A percentile compares a stretch with the other conserved stretches of the same genome.
Evolutionary conservation across 305 asterid genomes (phyloP).

Genomic region (Andrographis paniculata): DNA sequence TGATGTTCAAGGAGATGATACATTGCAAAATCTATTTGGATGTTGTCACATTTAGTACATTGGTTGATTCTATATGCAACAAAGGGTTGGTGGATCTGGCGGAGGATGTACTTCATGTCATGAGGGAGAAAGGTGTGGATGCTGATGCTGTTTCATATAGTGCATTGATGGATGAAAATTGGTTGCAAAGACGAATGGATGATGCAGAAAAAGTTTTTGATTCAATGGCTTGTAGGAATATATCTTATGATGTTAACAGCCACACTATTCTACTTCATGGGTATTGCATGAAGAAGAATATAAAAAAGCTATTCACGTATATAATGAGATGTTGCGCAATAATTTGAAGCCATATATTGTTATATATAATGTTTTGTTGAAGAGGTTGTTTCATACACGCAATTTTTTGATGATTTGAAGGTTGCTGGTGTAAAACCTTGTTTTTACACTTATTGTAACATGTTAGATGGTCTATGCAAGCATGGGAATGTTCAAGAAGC

Average conservation of each 20-base stretch:
- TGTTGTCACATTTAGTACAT: background rate
- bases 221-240: background rate
- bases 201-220: background rate
- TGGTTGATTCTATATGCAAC: background rate
- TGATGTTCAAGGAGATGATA: background rate
- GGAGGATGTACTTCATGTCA: background rate
- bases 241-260: background rate
- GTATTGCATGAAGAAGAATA: background rate
- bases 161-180: background rate
- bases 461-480: background rate
- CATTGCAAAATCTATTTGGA: background rate
- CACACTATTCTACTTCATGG: background rate
- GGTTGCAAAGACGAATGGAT: background rate
- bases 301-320: background rate
- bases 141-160: background rate
- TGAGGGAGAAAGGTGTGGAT: background rate
- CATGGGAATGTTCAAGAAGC: background rate
- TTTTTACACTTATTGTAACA: background rate
- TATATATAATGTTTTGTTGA: background rate
- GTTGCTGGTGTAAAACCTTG: background rate
- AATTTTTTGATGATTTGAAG: background rate
- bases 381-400: background rate
- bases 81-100: background rate
- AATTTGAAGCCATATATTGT: background rate
- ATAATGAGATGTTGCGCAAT: background rate